Base-by-base conservation (phyloP, 495 filamentous ascomycete genomes). In the Trichoderma erinaceum region DNA sequence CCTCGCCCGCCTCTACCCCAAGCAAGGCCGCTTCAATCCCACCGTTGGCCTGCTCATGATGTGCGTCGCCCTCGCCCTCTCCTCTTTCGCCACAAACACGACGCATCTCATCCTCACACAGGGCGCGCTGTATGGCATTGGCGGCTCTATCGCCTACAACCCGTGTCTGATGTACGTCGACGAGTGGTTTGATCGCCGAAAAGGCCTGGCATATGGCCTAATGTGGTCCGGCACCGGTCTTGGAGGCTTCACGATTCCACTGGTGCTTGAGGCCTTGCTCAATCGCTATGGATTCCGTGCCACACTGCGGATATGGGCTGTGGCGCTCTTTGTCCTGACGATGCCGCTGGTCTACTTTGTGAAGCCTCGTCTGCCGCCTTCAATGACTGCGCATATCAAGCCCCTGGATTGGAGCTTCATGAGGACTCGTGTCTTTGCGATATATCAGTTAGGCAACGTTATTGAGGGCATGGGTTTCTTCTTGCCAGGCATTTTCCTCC, bases 401-500 rank as follows among this genome's bases (percentile, higher is more conserved):
- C 69, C 70, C 12, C 74, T 86, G 61, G 70, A 70, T 16, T 76
- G 85, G 35, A 68, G 74, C 44, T 89, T 88, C 71, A 68, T 87
- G 11, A 41, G 68, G 21, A 72, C 76, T 38, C 72, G 71, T 0
- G 75, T 77, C 2, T 89, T 89, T 72, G 71, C 79, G 69, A 72
- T 84, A 35, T 82, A 85, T 48, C 81, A 86, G 70, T 65, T 78
- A 1, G 83, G 82, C 38, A 88, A 89, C 71, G 78, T 87, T 61
- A 76, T 88, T 65, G 81, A 90, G 71, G 80, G 81, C 25, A 79
- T 87, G 4, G 89, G 88, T 12, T 91, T 85, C 74, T 90, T 90
- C 75, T 76, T 92, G 1, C 89, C 88, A 0, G 79, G 79, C 4
- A 86, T 88, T 41, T 92, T 89, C 74, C 80, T 92, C 0, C 85